Base-by-base conservation (phyloP, 495 filamentous ascomycete species). In the Tuber umbilicatum region DNA sequence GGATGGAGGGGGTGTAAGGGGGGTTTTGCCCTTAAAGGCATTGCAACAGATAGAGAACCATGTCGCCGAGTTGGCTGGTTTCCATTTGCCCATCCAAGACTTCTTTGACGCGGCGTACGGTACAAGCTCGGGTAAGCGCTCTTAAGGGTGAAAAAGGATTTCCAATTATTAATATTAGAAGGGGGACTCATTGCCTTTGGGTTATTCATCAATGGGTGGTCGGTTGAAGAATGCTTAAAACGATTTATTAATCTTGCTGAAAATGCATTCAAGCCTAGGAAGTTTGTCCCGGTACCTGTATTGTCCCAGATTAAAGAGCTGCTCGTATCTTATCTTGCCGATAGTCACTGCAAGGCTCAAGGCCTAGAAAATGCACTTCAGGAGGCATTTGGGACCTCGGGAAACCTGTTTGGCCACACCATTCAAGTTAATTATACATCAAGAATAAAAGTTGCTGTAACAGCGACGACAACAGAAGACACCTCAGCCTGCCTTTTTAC, bases 1-100 rank as follows among this genome's bases (percentile, higher is more conserved):
- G 50, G 76, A 83, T 79, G 76, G 78, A 67, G 82, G 77, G 39
- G 81, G 82, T 16, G 72, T 71, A 71, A 70, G 75, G 35, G 76
- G 80, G 43, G 68, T 83, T 41, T 31, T 80, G 47, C 72, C 78
- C 35, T 70, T 83, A 71, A 71, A 67, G 43, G 74, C 68, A 70
- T 70, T 83, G 69, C 45, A 77, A 70, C 19, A 68, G 73, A 71
- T 81, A 69, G 41, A 80, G 69, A 73, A 80, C 68, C 31, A 47
- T 27, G 45, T 73, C 41, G 42, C 19, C 42, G 14, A 39, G 45
- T 10, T 67, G 35, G 68, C 79, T 39, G 68, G 76, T 23, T 55
- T 80, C 42, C 71, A 27, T 47, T 74, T 76, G 41, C 78, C 74
- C 43, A 45, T 83, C 47, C 73, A 80, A 70, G 71, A 76, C 71